Evolutionary conservation across 176 grass and related monocot genomes (phyloP).

Genomic region (Puya raimondii): DNA sequence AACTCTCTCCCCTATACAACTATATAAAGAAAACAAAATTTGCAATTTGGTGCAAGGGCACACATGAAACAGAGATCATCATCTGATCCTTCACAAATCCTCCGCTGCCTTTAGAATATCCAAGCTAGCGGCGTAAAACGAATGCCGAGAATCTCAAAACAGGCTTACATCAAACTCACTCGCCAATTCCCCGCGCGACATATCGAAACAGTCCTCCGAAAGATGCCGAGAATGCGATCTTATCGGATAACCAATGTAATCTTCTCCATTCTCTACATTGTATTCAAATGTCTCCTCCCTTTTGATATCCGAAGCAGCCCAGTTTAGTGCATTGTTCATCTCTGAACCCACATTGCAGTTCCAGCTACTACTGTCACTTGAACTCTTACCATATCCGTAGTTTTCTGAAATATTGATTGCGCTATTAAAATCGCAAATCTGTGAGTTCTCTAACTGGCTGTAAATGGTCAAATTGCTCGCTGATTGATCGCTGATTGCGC

Average conservation of each 20-base stretch:
- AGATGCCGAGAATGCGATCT: constrained; percentile 31
- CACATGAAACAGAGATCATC: no score
- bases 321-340: constrained; percentile 22
- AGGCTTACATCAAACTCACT: constrained; percentile 72
- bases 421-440: constrained; percentile 51
- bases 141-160: constrained; percentile 28
- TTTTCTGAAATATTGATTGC: constrained; percentile 69
- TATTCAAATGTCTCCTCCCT: constrained; percentile 37
- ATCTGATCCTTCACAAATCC: no score
- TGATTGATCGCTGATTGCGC: constrained; percentile 25
- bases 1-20: no score
- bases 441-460: not conserved
- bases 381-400: constrained; percentile 65
- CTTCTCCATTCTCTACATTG: constrained; percentile 35
- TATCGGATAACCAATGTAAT: constrained; percentile 19
- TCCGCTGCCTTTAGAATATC: no score
- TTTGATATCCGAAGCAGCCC: constrained; percentile 34
- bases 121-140: no score
- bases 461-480: constrained; percentile 10
- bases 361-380: constrained; percentile 78
- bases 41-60: no score
- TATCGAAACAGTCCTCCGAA: constrained; percentile 49
- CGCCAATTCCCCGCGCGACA: constrained; percentile 26
- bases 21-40: no score
- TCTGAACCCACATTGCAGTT: constrained; percentile 45